Base-by-base conservation (phyloP, 2,329 filamentous ascomycete genomes). In the Aspergillus tubingensis region DNA sequence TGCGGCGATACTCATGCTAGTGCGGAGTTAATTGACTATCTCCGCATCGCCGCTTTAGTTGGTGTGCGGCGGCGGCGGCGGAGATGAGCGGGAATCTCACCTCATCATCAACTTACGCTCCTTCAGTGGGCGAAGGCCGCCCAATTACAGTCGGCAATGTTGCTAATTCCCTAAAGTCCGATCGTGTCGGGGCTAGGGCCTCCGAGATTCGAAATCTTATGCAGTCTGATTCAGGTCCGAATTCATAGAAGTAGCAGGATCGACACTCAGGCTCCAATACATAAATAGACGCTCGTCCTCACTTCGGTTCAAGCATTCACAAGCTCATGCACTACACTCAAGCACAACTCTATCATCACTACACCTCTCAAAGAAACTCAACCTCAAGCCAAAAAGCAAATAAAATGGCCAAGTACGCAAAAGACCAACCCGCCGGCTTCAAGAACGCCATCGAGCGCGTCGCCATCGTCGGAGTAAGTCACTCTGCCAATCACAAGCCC, bases 401-500 rank as follows among this genome's bases (percentile, higher is more conserved):
- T 48, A 65, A 2, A 56, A 70, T 70, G 67, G 21, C 64, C 48
- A 55, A 62, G 17, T 70, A 69, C 65, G 67, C 70, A 50, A 70
- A 69, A 44, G 25, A 65, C 23, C 68, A 71, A 54, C 19, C 65
- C 30, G 50, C 15, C 54, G 65, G 59, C 64, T 70, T 68, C 60
- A 63, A 53, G 39, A 79, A 79, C 59, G 51, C 65, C 59, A 71
- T 79, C 19, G 67, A 74, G 49, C 74, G 71, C 60, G 70, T 79
- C 17, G 77, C 77, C 51, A 73, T 79, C 60, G 72, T 79, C 23
- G 77, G 77, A 0, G 75, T 76, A 74, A 50, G 70, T 62, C 38
- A 48, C 25, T 27, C 1, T 3, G 50, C 10, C 41, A 17, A 13
- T 54, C 55, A 43, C 32, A 32, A 54, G 1, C 38, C 10, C 49